A percentile compares a stretch with the other conserved stretches of the same genome.
phyloP scores from a whole-genome alignment of 2,329 filamentous ascomycete genomes.

The Colletotrichum cereale region DNA sequence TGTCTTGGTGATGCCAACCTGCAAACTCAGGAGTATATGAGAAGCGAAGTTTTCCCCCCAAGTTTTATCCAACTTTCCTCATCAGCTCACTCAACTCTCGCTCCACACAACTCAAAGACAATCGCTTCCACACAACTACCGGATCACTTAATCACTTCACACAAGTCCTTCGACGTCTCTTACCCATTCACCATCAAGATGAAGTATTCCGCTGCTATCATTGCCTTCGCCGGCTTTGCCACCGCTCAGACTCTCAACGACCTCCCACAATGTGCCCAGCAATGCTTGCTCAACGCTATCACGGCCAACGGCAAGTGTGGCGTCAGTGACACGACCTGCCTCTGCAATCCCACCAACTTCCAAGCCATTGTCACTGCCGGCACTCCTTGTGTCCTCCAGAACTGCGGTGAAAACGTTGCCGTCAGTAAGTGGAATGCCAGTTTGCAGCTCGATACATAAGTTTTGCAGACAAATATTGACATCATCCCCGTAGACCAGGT shows the following conservation, averaged over 20 bases:
- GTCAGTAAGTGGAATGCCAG: conserved; percentile 18
- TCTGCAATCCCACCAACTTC: conserved; percentile 29
- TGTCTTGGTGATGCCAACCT: background rate
- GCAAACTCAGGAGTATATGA: conserved; percentile 19
- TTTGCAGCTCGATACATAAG: background rate
- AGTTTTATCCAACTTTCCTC: background rate
- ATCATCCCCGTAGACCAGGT: conserved; percentile 18
- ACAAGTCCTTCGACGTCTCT: background rate
- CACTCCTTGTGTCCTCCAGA: conserved; percentile 25
- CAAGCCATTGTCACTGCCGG: conserved; percentile 21
- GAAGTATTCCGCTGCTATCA: conserved; percentile 35
- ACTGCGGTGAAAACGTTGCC: conserved; percentile 23
- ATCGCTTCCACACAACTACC: background rate
- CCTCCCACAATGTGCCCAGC: conserved; percentile 25
- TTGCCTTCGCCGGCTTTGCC: conserved; percentile 36
- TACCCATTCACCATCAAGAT: conserved; percentile 31
- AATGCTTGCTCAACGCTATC: conserved; percentile 33
- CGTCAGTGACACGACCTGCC: conserved; percentile 10
- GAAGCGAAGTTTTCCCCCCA: background rate
- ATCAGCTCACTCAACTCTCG: conserved; percentile 22
- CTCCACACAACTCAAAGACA: background rate
- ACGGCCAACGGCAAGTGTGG: conserved; percentile 1
- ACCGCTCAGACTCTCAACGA: conserved; percentile 27
- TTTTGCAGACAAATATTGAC: background rate
- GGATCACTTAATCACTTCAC: background rate